Evolutionary conservation across 805 yeast species (phyloP), one percentile per base, ranked within the genome.

Genomic region (Ogataea zsoltii): DNA sequence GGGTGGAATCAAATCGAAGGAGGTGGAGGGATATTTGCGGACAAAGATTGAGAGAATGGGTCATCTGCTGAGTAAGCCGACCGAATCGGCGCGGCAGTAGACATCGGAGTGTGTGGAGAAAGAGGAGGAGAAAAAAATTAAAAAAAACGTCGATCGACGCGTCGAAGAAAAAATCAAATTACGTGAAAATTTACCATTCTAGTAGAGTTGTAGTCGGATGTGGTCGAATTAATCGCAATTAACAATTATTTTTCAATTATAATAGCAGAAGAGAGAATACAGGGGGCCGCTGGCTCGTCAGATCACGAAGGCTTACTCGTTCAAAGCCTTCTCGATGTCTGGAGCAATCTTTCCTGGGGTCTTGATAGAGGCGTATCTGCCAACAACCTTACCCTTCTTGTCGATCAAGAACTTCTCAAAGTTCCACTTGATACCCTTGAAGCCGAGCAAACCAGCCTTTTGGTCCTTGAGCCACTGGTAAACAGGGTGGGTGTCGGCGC

Each of bases 21-120:
- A 94, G 67, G 86, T 94, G 26, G 96, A 94, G 57, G 96, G 96
- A 1, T 94, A 94, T 60, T 71, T 94, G 48, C 79, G 94, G 58
- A 94, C 99, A 1, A 94, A 94, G 69, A 87, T 92, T 42, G 96
- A 92, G 66, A 76, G 96, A 58, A 94, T 94, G 99, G 99, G 99
- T 0, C 99, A 94, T 67, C 68, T 94, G 45, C 72, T 94, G 46
- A 83, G 77, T 55, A 74, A 62, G 41, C 71, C 70, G 12, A 48
- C 45, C 21, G 38, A 21, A 17, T 37, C 9, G 30, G 31, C 13
- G 31, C 31, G 14, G 4, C 31, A n/a, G 13, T 17, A 21, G 23
- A 21, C 6, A n/a, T 19, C 15, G n/a, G 23, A 34, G 7, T 12
- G 29, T n/a, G 33, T n/a, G 18, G 33, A n/a, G 16, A 7, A 31